Percentiles rank a stretch among this genome's conserved stretches.
Conservation (phyloP, 768 basidiomycete genomes). For the Lactarius vividus region DNA sequence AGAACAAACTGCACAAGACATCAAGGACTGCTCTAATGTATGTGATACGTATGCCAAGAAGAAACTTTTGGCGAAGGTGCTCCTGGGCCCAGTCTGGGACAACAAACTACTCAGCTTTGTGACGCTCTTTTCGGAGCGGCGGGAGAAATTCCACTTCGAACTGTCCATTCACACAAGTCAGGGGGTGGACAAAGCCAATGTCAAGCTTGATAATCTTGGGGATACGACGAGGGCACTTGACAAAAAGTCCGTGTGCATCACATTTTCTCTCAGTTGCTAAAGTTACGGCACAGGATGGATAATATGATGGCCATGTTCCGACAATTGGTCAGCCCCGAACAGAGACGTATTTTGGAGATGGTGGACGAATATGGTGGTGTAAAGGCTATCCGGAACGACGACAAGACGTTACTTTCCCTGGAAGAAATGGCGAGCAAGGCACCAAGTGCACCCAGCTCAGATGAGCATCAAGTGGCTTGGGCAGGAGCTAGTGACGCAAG, state of each 20-base stretch:
- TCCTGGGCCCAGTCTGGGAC: constrained; percentile 34
- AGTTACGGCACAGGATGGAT: constrained; percentile 21
- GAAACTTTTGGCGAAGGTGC: constrained; percentile 32
- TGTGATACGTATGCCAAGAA: constrained; percentile 38
- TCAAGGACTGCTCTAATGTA: constrained; percentile 34
- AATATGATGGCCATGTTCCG: constrained; percentile 21
- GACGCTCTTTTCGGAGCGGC: constrained; percentile 29
- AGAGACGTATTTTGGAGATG: constrained; percentile 7
- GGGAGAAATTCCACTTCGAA: constrained; percentile 33
- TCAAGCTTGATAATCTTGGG: constrained; percentile 20
- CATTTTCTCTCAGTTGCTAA: neutral
- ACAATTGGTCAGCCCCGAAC: constrained; percentile 23
- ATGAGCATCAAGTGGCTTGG: neutral
- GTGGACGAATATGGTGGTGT: constrained; percentile 31
- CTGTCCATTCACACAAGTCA: constrained; percentile 33
- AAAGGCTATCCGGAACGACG: constrained; percentile 24
- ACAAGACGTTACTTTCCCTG: constrained; percentile 26
- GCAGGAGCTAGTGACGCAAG: neutral
- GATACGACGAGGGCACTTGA: constrained; percentile 20
- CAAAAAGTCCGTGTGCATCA: constrained; percentile 21
- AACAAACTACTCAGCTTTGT: constrained; percentile 30
- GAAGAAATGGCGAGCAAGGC: constrained; percentile 23
- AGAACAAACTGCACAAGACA: constrained; percentile 32
- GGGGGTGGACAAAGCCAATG: constrained; percentile 16
- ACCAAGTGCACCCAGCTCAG: neutral